These are phyloP conservation scores for Lasiodiplodia sp. DNA, from an alignment of 2,329 filamentous ascomycete genomes.

Conservation along the genomic window DNA sequence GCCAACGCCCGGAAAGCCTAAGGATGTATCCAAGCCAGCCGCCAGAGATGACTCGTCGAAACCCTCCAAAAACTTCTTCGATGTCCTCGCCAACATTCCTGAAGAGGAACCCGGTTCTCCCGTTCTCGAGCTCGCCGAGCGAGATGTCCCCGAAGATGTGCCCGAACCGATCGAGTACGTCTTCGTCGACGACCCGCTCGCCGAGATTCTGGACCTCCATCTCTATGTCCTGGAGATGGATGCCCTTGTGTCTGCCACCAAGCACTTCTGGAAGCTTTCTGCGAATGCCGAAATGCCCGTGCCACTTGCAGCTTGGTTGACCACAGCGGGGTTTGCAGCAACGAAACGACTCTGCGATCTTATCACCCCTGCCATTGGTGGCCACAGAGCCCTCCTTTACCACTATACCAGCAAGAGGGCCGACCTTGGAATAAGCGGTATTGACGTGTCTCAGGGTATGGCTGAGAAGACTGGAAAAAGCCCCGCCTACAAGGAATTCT, in stretches of 20 bases:
- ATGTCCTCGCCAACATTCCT: constrained; percentile 1
- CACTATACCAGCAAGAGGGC: constrained; percentile 3
- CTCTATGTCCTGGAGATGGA: constrained; percentile 28
- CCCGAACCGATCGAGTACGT: constrained; percentile 17
- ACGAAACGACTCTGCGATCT: constrained; percentile 3
- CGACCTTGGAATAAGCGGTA: background rate
- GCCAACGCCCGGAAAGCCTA: background rate
- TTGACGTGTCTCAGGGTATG: background rate
- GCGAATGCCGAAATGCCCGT: constrained; percentile 10
- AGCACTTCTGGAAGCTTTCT: constrained; percentile 21
- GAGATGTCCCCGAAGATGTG: background rate
- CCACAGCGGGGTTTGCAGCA: constrained; percentile 12
- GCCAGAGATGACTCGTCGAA: background rate
- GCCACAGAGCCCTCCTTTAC: background rate
- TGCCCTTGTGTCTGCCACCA: constrained; percentile 20
- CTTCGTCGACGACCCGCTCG: constrained; percentile 29
- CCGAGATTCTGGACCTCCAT: constrained; percentile 22
- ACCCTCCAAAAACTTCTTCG: constrained; percentile 12
- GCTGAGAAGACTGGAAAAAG: background rate
- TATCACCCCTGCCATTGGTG: constrained; percentile 8
- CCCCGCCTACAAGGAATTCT: background rate
- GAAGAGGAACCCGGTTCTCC: background rate
- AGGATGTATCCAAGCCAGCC: background rate
- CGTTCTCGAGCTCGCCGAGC: background rate
- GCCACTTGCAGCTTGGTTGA: constrained; percentile 30